Base-by-base conservation (phyloP, 2,329 filamentous ascomycete species). In the Trichoderma sp. region DNA sequence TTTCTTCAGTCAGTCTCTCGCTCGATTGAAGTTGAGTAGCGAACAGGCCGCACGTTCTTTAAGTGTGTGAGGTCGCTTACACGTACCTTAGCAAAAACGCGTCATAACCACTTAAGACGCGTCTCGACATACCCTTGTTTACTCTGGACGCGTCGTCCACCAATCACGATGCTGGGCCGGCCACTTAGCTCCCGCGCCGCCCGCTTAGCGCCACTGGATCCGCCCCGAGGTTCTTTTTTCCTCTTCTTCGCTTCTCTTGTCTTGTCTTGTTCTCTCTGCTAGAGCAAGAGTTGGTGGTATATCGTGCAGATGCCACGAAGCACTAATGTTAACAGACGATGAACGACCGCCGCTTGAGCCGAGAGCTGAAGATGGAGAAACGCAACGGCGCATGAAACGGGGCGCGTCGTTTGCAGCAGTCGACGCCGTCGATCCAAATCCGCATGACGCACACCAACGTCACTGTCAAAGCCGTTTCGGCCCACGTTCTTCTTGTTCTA, bases 91-190 rank as follows among this genome's bases (percentile, higher is more conserved):
- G 21, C 47, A 26, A 51, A 54, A 61, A 52, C 58, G 58, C 58
- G 58, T 61, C 58, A 52, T 61, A 50, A 30, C 50, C 44, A 39
- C 34, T 39, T 39, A 48, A 60, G 62, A 64, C 62, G 62, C 62
- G 62, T 64, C 39, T 28, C n/a, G 30, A 30, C 30, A 3, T 39
- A 67, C 66, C 70, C 51, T 47, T 63, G 57, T 73, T 73, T 67
- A 68, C 67, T 69, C 68, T 58, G 30, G 60, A 57, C 67, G 47
- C 52, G 52, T 63, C 30, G 14, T 24, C 19, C 59, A 39, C 72
- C 72, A 73, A 73, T 73, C 69, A 71, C 41, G 12, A 7, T 28
- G 21, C 61, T 6, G 41, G 50, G 48, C 21, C 43, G 34, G n/a
- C 24, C 48, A 17, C 58, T 61, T 61, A 60, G 57, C 34, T 15